phyloP scores from a whole-genome alignment of 176 grass and related monocot genomes.

The Aegilops sharonensis region DNA sequence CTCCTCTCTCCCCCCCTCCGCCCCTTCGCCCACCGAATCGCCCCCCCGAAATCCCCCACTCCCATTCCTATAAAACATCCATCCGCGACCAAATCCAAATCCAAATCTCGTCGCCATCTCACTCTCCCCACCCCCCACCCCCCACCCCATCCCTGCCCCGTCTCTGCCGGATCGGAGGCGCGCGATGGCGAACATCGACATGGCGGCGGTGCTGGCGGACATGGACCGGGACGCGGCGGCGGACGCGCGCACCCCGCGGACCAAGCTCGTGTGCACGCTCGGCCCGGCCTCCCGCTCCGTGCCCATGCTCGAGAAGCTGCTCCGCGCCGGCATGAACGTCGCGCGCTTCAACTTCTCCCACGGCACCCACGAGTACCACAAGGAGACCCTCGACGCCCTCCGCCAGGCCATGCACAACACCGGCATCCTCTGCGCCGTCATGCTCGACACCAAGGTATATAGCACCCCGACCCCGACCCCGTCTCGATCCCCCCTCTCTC shows the following conservation, averaged over 20 bases:
- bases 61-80: neutral
- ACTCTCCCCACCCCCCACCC: neutral
- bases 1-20: neutral
- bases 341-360: slow-evolving; percentile 98
- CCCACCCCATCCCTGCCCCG: neutral
- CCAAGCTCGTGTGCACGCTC: slow-evolving; percentile 96
- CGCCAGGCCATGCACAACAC: slow-evolving; percentile 84
- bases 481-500: neutral
- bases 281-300: slow-evolving; percentile 84
- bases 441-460: slow-evolving; percentile 89
- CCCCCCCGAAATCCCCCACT: neutral
- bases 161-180: neutral
- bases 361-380: slow-evolving; percentile 85
- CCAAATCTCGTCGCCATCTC: neutral
- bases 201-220: slow-evolving; percentile 59
- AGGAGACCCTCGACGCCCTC: slow-evolving; percentile 83
- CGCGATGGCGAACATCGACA: slow-evolving; percentile 77
- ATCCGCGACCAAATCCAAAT: slow-evolving; percentile 8
- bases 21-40: slow-evolving; percentile 40
- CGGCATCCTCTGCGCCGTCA: slow-evolving; percentile 82
- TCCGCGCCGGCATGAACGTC: slow-evolving; percentile 91
- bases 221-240: slow-evolving; percentile 15
- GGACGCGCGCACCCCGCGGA: slow-evolving; percentile 52
- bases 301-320: slow-evolving; percentile 89
- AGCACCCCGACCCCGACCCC: fast-evolving